Evolutionary conservation across 805 yeast species (phyloP).

Genomic region (Barnettozyma botsteinii): DNA sequence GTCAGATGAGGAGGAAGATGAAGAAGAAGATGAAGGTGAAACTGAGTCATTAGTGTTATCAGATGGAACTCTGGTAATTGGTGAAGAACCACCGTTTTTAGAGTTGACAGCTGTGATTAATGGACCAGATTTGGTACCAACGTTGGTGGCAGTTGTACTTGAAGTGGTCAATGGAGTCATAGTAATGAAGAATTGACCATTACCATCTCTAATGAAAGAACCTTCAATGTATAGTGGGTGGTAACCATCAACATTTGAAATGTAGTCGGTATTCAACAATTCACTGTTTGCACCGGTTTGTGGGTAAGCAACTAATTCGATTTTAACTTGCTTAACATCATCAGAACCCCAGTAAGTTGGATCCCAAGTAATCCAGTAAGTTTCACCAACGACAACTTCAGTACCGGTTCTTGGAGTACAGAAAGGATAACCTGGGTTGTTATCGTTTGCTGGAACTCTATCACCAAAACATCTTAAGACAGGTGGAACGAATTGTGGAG

Average conservation of each 20-base stretch:
- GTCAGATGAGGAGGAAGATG: constrained; percentile 10
- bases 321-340: constrained; percentile 30
- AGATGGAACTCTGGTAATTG: constrained; percentile 35
- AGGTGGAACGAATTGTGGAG: constrained; percentile 36
- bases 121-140: constrained; percentile 37
- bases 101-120: constrained; percentile 32
- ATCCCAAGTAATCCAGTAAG: constrained; percentile 46
- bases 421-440: constrained; percentile 34
- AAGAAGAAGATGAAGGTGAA: constrained; percentile 14
- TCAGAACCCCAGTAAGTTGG: constrained; percentile 37
- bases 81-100: constrained; percentile 26
- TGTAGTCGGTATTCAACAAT: constrained; percentile 29
- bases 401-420: constrained; percentile 37
- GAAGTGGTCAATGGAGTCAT: constrained; percentile 35
- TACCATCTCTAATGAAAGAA: constrained; percentile 22
- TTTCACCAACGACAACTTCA: constrained; percentile 41
- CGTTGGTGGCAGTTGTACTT: constrained; percentile 30
- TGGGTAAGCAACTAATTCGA: constrained; percentile 32
- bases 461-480: constrained; percentile 40
- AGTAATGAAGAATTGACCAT: constrained; percentile 34
- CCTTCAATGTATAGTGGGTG: constrained; percentile 32
- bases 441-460: constrained; percentile 29
- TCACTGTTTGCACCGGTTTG: constrained; percentile 28
- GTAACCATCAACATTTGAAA: constrained; percentile 35
- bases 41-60: constrained; percentile 26